Evolutionary conservation across 768 basidiomycete species (phyloP), one percentile per base, ranked within the genome.

Genomic region (Calocera viscosa): DNA sequence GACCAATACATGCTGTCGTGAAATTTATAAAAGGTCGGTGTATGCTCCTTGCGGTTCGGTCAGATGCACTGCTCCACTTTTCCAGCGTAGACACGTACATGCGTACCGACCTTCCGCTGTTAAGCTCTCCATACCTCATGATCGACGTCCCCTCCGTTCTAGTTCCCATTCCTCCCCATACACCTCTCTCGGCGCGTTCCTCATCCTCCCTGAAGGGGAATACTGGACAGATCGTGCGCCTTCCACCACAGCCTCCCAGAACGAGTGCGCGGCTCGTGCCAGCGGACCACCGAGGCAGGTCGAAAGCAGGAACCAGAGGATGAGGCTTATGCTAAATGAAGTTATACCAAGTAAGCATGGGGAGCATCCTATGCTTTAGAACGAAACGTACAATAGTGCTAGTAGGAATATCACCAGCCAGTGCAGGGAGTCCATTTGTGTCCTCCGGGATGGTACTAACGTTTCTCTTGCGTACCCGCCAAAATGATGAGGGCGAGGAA

Each of bases 311-410:
- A 49, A 49, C 49, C 49, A 49, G 24, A 49, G 24, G 49, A 49
- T 14, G 14, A 49, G 49, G 24, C 49, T 49, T 14, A 49, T 26
- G 14, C 49, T 49, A n/a, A 11, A 8, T 10, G 49, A 10, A 40
- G 39, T 10, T 10, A 10, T 40, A 40, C 11, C 8, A 16, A 7
- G 12, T 49, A 8, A 16, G 24, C 22, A 24, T 14, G 49, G 24
- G 10, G 12, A 16, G 49, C 14, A 49, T 49, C 10, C 10, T 49
- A 10, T 49, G 12, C 49, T n/a, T n/a, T n/a, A n/a, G n/a, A n/a
- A n/a, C n/a, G n/a, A n/a, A n/a, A n/a, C n/a, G 49, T 49, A 49
- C 49, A 49, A 49, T 49, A 49, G 24, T 26, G 49, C 24, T 49
- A 24, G 10, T 14, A 49, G 49, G 24, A 49, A n/a, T 7, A 49